Evolutionary conservation across 805 yeast genomes (phyloP).

Genomic region (Sungouiella blattae): DNA sequence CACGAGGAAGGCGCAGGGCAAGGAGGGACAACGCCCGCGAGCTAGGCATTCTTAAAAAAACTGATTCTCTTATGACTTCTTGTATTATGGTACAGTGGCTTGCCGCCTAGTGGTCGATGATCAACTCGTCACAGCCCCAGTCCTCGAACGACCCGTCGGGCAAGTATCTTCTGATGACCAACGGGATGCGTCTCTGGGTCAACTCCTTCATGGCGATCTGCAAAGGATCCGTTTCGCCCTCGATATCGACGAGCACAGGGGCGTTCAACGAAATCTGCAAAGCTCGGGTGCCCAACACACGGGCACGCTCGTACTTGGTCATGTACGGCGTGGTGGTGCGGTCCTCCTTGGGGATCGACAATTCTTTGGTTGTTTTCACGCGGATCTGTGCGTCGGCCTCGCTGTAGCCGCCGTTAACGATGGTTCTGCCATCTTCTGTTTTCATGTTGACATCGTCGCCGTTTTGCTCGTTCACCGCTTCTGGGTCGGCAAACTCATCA

Average conservation of each 20-base stretch:
- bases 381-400: slow-evolving; percentile 47
- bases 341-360: slow-evolving; percentile 84
- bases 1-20: too few relatives aligned
- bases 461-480: slow-evolving; percentile 16
- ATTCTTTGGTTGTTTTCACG: slow-evolving; percentile 67
- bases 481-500: slow-evolving; percentile 50
- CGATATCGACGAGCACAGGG: slow-evolving; percentile 95
- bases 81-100: too few relatives aligned
- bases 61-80: too few relatives aligned
- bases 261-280: slow-evolving; percentile 97
- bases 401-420: slow-evolving; percentile 68
- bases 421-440: slow-evolving; percentile 68
- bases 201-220: slow-evolving; percentile 97
- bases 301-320: slow-evolving; percentile 98
- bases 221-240: slow-evolving; percentile 98
- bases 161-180: slow-evolving; percentile 90
- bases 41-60: too few relatives aligned
- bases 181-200: slow-evolving; percentile 90
- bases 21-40: too few relatives aligned
- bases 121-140: slow-evolving; percentile 98
- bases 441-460: slow-evolving; percentile 42
- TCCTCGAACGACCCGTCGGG: slow-evolving; percentile 98
- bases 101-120: slow-evolving; percentile 63
- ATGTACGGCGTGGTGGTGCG: slow-evolving; percentile 97
- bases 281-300: slow-evolving; percentile 96